These are phyloP conservation scores for Macrophomina pseudophaseolina DNA, from an alignment of 2,329 filamentous ascomycete genomes.

Conservation along the genomic window DNA sequence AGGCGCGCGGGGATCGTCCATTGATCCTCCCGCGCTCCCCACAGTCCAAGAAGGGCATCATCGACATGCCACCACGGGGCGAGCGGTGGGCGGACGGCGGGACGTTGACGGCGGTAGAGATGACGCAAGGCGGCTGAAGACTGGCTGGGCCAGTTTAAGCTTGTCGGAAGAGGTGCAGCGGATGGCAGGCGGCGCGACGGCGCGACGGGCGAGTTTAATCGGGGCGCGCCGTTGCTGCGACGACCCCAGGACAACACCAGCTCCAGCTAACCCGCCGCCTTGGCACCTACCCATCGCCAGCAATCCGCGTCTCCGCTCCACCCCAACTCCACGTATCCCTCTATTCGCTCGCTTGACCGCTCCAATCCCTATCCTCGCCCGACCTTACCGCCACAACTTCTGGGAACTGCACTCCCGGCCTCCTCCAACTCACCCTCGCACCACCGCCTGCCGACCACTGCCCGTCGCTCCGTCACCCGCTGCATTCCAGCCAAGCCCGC, in stretches of 20 bases:
- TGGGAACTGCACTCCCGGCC: background rate
- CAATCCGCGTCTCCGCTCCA: conserved; percentile 8
- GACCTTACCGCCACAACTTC: background rate
- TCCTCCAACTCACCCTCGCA: background rate
- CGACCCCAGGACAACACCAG: conserved; percentile 11
- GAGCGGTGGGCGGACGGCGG: background rate
- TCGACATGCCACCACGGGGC: conserved; percentile 4
- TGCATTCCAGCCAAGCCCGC: conserved; percentile 27
- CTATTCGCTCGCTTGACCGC: conserved; percentile 21
- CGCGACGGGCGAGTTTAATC: too few relatives aligned
- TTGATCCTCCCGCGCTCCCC: conserved; percentile 17
- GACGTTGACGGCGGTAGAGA: background rate
- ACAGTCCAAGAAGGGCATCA: conserved; percentile 12
- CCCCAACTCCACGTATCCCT: conserved; percentile 5
- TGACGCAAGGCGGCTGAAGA: background rate
- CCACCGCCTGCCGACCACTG: background rate
- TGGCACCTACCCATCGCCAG: conserved; percentile 15
- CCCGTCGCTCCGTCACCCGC: background rate
- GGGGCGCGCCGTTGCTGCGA: background rate
- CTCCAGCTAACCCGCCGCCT: conserved; percentile 3
- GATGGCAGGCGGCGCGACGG: too few relatives aligned
- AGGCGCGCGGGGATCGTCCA: background rate
- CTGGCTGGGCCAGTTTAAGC: background rate
- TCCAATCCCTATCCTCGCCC: conserved; percentile 5
- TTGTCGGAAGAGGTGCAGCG: background rate